Base-by-base conservation (phyloP, 306 rosid genomes). In the Adenanthera pavonina region DNA sequence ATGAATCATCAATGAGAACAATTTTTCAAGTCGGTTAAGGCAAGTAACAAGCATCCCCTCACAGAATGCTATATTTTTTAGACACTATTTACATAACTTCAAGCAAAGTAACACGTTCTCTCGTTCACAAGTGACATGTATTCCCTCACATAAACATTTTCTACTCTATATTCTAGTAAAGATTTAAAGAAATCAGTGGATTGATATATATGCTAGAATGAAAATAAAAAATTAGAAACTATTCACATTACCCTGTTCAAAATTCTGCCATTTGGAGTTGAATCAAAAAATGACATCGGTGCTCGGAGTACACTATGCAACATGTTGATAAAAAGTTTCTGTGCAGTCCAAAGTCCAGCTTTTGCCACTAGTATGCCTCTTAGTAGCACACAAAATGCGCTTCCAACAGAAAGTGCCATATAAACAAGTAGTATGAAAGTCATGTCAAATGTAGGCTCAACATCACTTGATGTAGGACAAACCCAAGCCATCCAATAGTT, bases 401-500 rank as follows among this genome's bases (percentile, higher is more conserved):
- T 88, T 78, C 87, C 94, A 44, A 89, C 88, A 10, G 98, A 89
- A 17, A 95, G 98, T 40, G 80, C 13, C 83, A 89, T 75, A 57
- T 95, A 93, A 77, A 95, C 75, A 68, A 93, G 81, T 19, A 95
- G 79, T 66, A 90, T 72, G 84, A 82, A 78, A 51, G 84, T 84
- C 88, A 93, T 92, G 20, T 82, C 88, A 81, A 43, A 62, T 74
- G 74, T 64, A 11, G 94, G 93, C 80, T 88, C 44, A 4, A 88
- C 84, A 59, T 91, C 91, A 79, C 79, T 86, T 36, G 86, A 77
- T 75, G 99, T 71, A 60, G 99, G 99, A 83, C 94, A 89, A 84
- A 89, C 92, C 99, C 99, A 95, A 70, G 98, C 96, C 92, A 95
- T 95, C 99, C 99, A 95, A 68, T 91, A 95, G 85, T 95, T 95